phyloP scores from a whole-genome alignment of 2,329 filamentous ascomycete genomes.

The Sporothrix pseudoabietina region DNA sequence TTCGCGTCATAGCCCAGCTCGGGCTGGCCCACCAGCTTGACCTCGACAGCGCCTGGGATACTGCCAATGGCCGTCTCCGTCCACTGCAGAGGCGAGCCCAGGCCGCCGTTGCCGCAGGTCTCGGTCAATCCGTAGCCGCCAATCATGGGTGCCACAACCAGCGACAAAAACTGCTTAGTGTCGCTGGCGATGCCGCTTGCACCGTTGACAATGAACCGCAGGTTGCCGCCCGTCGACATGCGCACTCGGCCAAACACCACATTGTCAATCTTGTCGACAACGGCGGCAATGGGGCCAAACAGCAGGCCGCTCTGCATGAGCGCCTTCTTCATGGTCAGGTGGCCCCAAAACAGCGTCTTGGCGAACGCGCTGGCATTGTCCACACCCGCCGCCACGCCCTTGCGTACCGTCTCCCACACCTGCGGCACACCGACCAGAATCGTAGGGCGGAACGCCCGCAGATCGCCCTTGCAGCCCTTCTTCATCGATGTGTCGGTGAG shows the following conservation, averaged over 20 bases:
- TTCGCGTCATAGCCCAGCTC: constrained; percentile 84
- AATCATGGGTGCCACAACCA: constrained; percentile 93
- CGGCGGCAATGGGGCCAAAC: constrained; percentile 57
- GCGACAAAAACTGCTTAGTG: constrained; percentile 86
- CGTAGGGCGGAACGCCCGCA: constrained; percentile 86
- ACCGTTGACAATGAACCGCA: constrained; percentile 92
- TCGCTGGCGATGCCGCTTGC: constrained; percentile 86
- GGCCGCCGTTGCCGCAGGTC: constrained; percentile 79
- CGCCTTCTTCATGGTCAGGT: constrained; percentile 61
- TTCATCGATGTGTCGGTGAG: constrained; percentile 77
- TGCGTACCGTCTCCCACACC: constrained; percentile 96
- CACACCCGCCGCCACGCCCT: constrained; percentile 83
- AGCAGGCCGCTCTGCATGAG: constrained; percentile 58
- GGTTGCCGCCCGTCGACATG: constrained; percentile 80
- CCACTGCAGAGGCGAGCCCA: constrained; percentile 84
- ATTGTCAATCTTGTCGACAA: constrained; percentile 64
- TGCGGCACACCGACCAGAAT: constrained; percentile 93
- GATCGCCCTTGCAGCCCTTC: constrained; percentile 88
- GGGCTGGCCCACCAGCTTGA: constrained; percentile 88
- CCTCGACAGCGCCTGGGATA: constrained; percentile 73
- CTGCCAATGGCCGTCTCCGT: constrained; percentile 76
- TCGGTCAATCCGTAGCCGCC: constrained; percentile 93
- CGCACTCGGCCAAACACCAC: constrained; percentile 91
- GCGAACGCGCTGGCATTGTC: constrained; percentile 69
- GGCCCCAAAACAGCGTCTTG: constrained; percentile 75